Conservation (phyloP, 345 rosid genomes). For the Stellera chamaejasme region DNA sequence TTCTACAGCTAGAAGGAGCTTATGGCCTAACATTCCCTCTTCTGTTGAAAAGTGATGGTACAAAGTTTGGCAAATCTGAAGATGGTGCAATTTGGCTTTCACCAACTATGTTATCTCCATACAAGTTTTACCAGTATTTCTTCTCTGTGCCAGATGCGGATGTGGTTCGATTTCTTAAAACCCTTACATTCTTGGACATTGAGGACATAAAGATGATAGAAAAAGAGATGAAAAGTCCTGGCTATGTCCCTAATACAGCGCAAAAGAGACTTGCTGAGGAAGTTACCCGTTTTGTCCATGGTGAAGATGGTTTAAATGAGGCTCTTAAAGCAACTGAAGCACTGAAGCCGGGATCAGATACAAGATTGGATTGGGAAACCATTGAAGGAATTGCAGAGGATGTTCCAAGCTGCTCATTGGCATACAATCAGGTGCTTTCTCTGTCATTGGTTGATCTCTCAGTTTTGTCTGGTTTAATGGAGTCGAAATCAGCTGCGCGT, state of each 20-base stretch:
- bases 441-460: conserved; percentile 58
- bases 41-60: conserved; percentile 76
- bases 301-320: conserved; percentile 81
- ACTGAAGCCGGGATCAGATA: conserved; percentile 84
- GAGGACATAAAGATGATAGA: conserved; percentile 59
- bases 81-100: conserved; percentile 98
- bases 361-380: conserved; percentile 78
- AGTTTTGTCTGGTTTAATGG: conserved; percentile 74
- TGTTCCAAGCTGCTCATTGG: conserved; percentile 72
- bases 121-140: conserved; percentile 90
- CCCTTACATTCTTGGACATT: conserved; percentile 65
- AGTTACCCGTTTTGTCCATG: conserved; percentile 87
- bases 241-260: conserved; percentile 59
- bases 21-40: conserved; percentile 92
- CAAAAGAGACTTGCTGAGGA: conserved; percentile 86
- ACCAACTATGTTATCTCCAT: conserved; percentile 65
- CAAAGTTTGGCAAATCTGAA: conserved; percentile 95
- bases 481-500: conserved; percentile 77
- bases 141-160: conserved; percentile 87
- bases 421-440: conserved; percentile 46
- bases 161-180: conserved; percentile 66
- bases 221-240: conserved; percentile 56
- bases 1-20: conserved; percentile 63
- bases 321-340: conserved; percentile 92
- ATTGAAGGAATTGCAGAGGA: conserved; percentile 84